Percentiles rank a stretch among this genome's conserved stretches.
Conservation (phyloP, 352 stramenopile genomes). For the Phytophthora vignae region DNA sequence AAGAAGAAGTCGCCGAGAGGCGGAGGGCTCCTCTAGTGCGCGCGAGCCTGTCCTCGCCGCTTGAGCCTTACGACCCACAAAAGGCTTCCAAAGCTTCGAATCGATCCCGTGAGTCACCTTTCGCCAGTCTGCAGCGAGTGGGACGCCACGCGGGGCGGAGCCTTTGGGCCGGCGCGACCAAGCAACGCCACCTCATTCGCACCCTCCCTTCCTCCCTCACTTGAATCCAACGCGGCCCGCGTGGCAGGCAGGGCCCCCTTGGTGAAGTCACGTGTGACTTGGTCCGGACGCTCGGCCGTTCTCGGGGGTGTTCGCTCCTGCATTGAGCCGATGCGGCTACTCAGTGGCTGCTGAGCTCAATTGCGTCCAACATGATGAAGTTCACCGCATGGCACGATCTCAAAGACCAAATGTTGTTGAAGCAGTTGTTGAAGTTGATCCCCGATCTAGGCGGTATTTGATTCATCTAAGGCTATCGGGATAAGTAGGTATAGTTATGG, state of each 20-base stretch:
- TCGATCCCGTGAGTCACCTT: constrained; percentile 26
- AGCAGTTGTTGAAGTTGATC: constrained; percentile 6
- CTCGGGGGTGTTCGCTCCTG: not conserved
- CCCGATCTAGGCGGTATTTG: constrained; percentile 6
- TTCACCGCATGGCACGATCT: not conserved
- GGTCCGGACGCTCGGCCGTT: constrained; percentile 1
- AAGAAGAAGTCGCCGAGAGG: constrained; percentile 15
- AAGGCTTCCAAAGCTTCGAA: constrained; percentile 17
- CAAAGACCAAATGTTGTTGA: not conserved
- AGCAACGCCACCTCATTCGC: constrained; percentile 36
- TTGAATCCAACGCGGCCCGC: constrained; percentile 9
- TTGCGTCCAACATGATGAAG: not conserved
- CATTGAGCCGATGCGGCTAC: not conserved
- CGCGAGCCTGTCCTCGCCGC: constrained; percentile 18
- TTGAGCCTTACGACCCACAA: constrained; percentile 24
- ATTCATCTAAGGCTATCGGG: constrained; percentile 25
- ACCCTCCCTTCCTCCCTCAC: constrained; percentile 14
- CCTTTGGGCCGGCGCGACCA: constrained; percentile 20
- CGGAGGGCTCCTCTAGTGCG: not conserved
- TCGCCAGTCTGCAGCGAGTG: constrained; percentile 33
- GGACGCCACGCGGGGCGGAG: constrained; percentile 5
- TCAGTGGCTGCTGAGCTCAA: not conserved
- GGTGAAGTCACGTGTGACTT: not conserved
- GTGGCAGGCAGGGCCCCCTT: constrained; percentile 6
- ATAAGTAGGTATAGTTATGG: constrained; percentile 7